A percentile compares a stretch with the other conserved stretches of the same genome.
These are phyloP conservation scores for Aspergillus sp. DNA, from an alignment of 2,329 filamentous ascomycete genomes.

Conservation along the genomic window DNA sequence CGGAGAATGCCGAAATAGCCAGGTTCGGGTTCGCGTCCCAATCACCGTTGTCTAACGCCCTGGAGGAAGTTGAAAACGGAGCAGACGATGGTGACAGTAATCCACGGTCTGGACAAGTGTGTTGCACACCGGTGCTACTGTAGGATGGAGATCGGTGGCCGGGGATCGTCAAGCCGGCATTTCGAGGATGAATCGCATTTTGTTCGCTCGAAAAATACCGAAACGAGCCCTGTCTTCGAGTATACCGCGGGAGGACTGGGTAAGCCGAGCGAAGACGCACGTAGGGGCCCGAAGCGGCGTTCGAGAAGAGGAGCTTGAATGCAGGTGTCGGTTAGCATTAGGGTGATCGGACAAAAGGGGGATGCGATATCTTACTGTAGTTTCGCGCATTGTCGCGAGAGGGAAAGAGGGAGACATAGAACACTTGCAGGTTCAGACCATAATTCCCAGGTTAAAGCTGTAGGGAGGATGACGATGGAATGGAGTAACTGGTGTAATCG, in stretches of 20 bases:
- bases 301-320: constrained; percentile 25
- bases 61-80: constrained; percentile 34
- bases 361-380: constrained; percentile 26
- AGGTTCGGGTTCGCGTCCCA: constrained; percentile 77
- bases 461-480: constrained; percentile 5
- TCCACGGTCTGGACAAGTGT: constrained; percentile 14
- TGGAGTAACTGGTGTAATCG: neutral
- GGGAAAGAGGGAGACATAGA: constrained; percentile 24
- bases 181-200: constrained; percentile 16
- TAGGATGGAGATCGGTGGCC: constrained; percentile 18
- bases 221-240: constrained; percentile 17
- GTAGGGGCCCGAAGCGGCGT: constrained; percentile 21
- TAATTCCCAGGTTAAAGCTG: constrained; percentile 15
- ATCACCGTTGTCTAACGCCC: constrained; percentile 44
- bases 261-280: constrained; percentile 21
- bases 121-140: constrained; percentile 14
- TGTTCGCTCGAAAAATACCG: constrained; percentile 34
- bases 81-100: constrained; percentile 20
- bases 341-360: neutral
- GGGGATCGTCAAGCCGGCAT: constrained; percentile 14
- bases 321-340: constrained; percentile 8
- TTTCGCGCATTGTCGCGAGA: constrained; percentile 29
- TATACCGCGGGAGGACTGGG: constrained; percentile 19
- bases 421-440: constrained; percentile 22
- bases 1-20: constrained; percentile 70